Evolutionary conservation across 108 stramenopile species (phyloP).

Genomic region (Discostella pseudostelligera): DNA sequence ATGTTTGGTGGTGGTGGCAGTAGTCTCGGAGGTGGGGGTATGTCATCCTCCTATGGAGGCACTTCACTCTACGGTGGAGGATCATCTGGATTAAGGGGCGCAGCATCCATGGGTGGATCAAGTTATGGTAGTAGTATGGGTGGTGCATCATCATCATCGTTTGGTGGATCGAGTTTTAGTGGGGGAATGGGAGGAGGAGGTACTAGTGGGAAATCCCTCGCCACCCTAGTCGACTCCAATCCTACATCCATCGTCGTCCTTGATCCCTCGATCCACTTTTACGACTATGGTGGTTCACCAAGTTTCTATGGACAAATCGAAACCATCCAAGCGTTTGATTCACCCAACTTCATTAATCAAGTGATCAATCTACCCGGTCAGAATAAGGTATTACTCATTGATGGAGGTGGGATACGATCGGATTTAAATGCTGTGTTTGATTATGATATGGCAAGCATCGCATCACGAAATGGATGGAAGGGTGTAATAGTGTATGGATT

Average conservation of each 20-base stretch:
- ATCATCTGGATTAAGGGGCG: no score
- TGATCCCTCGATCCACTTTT: conserved; percentile 30
- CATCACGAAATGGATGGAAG: conserved; percentile 52
- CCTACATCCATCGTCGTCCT: conserved; percentile 22
- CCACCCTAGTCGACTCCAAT: conserved; percentile 33
- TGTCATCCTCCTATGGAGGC: not conserved
- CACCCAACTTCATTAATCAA: conserved; percentile 34
- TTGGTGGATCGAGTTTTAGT: conserved; percentile 20
- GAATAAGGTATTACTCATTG: conserved; percentile 41
- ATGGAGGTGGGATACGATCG: conserved; percentile 38
- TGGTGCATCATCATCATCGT: conserved; percentile 1
- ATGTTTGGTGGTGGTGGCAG: not conserved
- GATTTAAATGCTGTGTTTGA: conserved; percentile 41
- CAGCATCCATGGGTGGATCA: no score
- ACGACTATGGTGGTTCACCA: conserved; percentile 29
- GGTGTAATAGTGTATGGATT: conserved; percentile 72
- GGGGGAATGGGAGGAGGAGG: not conserved
- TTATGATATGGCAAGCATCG: conserved; percentile 34
- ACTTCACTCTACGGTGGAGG: conserved; percentile 5
- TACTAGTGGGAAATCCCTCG: conserved; percentile 16
- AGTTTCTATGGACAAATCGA: conserved; percentile 43
- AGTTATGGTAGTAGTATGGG: no score
- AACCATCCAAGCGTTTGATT: conserved; percentile 43
- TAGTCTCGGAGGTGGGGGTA: not conserved
- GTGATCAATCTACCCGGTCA: conserved; percentile 43